Conservation (phyloP, 2,329 filamentous ascomycete genomes). For the Clarireedia homoeocarpa region DNA sequence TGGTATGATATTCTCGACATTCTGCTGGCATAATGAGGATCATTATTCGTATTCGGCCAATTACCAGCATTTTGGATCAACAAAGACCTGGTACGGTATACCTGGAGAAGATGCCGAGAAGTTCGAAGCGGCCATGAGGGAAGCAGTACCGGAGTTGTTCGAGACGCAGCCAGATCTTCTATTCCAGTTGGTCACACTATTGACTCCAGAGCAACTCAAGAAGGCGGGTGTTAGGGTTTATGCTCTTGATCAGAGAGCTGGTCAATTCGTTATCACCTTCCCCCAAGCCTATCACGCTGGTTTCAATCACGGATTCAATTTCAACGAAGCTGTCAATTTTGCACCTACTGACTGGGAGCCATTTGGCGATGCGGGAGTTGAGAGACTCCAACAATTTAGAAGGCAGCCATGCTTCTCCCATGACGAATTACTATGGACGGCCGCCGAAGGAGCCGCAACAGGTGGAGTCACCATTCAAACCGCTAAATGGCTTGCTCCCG, state of each 20-base stretch:
- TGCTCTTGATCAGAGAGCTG: conserved; percentile 90
- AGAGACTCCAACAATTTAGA: conserved; percentile 77
- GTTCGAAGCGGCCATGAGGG: conserved; percentile 90
- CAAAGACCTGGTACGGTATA: conserved; percentile 99
- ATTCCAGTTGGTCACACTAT: conserved; percentile 92
- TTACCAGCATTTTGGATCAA: conserved; percentile 96
- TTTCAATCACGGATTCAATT: conserved; percentile 98
- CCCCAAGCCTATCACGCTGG: conserved; percentile 96
- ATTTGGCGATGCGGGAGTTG: conserved; percentile 77
- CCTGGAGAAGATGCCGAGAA: conserved; percentile 88
- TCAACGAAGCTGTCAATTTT: conserved; percentile 98
- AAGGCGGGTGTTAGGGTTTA: conserved; percentile 92
- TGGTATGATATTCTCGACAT: conserved; percentile 98
- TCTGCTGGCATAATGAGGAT: conserved; percentile 99
- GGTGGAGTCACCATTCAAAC: conserved; percentile 67
- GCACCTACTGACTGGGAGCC: conserved; percentile 94
- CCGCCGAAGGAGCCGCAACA: conserved; percentile 68
- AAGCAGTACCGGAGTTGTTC: conserved; percentile 91
- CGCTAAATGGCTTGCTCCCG: conserved; percentile 89
- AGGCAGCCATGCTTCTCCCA: conserved; percentile 96
- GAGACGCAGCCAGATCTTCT: conserved; percentile 94
- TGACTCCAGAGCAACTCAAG: conserved; percentile 85
- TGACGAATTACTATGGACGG: conserved; percentile 87
- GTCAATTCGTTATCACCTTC: conserved; percentile 94
- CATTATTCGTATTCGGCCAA: conserved; percentile 97